Evolutionary conservation across 2,329 filamentous ascomycete species (phyloP).

Genomic region (Chalara sp.): DNA sequence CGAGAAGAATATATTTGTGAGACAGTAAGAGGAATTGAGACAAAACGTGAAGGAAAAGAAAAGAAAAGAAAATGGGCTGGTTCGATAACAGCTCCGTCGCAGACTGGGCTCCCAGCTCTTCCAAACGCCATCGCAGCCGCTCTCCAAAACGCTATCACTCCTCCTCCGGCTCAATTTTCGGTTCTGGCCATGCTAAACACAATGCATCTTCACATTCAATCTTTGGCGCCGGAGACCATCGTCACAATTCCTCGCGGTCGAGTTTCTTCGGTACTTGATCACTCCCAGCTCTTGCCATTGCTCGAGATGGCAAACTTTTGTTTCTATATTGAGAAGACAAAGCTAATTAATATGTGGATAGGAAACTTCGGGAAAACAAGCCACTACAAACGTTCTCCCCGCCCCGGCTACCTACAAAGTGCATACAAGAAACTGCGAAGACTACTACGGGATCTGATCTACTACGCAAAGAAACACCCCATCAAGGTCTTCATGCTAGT

Average conservation of each 20-base stretch:
- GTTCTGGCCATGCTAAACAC: conserved; percentile 29
- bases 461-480: conserved; percentile 78
- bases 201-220: conserved; percentile 18
- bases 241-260: conserved; percentile 35
- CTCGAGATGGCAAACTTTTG: too few relatives aligned
- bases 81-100: too few relatives aligned
- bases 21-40: too few relatives aligned
- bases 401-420: conserved; percentile 69
- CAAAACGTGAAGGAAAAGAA: too few relatives aligned
- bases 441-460: conserved; percentile 71
- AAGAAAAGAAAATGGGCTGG: too few relatives aligned
- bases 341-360: neutral
- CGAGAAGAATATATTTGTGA: too few relatives aligned
- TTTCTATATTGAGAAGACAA: too few relatives aligned
- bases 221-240: conserved; percentile 33
- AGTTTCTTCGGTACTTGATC: conserved; percentile 29
- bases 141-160: conserved; percentile 18
- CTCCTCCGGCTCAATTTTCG: conserved; percentile 30
- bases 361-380: conserved; percentile 11
- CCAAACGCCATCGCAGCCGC: conserved; percentile 21
- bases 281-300: too few relatives aligned
- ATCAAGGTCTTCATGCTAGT: conserved; percentile 83
- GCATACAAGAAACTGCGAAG: conserved; percentile 70
- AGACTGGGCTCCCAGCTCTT: neutral
- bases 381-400: conserved; percentile 76